Evolutionary conservation across 2,329 filamentous ascomycete species (phyloP).

Genomic region (Aspergillus phoenicis): DNA sequence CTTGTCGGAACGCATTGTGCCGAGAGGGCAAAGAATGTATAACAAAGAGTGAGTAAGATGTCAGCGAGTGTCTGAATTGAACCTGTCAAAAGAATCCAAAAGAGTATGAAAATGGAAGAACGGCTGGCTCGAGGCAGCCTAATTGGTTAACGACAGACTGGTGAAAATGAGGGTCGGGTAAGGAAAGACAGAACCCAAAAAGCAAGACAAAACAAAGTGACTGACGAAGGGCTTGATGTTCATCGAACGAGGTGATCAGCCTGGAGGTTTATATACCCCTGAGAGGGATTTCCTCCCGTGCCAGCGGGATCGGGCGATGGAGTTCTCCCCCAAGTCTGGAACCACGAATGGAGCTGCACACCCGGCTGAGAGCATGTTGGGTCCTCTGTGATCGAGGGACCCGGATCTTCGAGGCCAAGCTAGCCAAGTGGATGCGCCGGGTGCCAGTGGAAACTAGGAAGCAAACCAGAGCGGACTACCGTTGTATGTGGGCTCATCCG

Average conservation of each 20-base stretch:
- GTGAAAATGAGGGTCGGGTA: slow-evolving; percentile 27
- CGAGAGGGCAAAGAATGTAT: slow-evolving; percentile 24
- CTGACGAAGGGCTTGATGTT: slow-evolving; percentile 26
- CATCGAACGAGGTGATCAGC: slow-evolving; percentile 27
- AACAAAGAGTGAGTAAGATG: slow-evolving; percentile 11
- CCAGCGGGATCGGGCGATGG: slow-evolving; percentile 16
- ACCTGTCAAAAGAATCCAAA: slow-evolving; percentile 16
- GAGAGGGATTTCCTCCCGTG: slow-evolving; percentile 19
- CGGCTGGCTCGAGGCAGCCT: slow-evolving; percentile 25
- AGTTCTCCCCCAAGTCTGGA: slow-evolving; percentile 19
- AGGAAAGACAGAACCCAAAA: slow-evolving; percentile 21
- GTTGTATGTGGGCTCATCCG: slow-evolving; percentile 24
- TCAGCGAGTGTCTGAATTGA: slow-evolving; percentile 18
- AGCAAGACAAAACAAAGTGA: slow-evolving; percentile 26
- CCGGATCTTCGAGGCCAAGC: slow-evolving; percentile 27
- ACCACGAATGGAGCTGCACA: slow-evolving; percentile 17
- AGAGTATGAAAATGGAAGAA: slow-evolving; percentile 17
- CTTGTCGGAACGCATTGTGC: slow-evolving; percentile 29
- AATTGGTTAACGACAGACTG: slow-evolving; percentile 39
- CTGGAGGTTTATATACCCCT: slow-evolving; percentile 40
- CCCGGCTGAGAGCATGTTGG: slow-evolving; percentile 15
- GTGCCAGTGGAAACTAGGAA: slow-evolving; percentile 20
- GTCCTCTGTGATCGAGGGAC: slow-evolving; percentile 21
- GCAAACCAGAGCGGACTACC: slow-evolving; percentile 19
- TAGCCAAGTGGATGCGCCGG: slow-evolving; percentile 23